Conservation (phyloP, 208 protist species). For the Wallacemonas sp. region DNA sequence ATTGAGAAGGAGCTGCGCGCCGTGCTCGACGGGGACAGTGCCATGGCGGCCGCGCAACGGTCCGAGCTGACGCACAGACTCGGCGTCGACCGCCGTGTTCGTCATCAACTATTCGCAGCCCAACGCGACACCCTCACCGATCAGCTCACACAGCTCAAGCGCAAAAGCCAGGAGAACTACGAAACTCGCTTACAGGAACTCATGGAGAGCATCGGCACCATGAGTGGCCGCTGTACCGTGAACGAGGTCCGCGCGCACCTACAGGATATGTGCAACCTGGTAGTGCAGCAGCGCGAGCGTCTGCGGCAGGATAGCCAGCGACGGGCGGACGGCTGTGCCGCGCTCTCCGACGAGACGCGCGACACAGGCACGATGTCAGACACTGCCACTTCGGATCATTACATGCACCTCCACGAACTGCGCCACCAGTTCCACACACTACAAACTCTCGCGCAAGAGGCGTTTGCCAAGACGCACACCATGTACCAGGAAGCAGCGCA, state of each 20-base stretch:
- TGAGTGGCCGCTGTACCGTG: constrained; percentile 14
- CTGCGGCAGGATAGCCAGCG: constrained; percentile 4
- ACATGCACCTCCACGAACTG: constrained; percentile 46
- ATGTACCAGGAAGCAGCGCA: constrained; percentile 22
- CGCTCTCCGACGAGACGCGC: constrained; percentile 12
- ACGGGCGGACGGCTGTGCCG: constrained; percentile 9
- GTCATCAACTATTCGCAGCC: constrained; percentile 34
- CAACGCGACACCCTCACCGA: constrained; percentile 37
- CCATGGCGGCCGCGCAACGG: constrained; percentile 24
- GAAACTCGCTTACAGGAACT: constrained; percentile 9
- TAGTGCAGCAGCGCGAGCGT: constrained; percentile 17
- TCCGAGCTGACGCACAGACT: constrained; percentile 40
- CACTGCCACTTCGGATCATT: neutral
- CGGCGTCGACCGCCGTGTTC: constrained; percentile 27
- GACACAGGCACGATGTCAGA: neutral
- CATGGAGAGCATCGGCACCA: neutral
- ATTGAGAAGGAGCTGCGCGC: constrained; percentile 26
- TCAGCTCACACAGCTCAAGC: constrained; percentile 39
- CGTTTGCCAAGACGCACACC: constrained; percentile 3
- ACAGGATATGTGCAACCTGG: constrained; percentile 14
- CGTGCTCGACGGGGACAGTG: constrained; percentile 33
- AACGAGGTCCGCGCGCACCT: constrained; percentile 21
- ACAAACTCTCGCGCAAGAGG: constrained; percentile 19
- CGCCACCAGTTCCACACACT: constrained; percentile 24
- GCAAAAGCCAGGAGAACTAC: constrained; percentile 13